Percentiles rank a stretch among this genome's conserved stretches.
Evolutionary conservation across 2,329 filamentous ascomycete genomes (phyloP).

Genomic region (Fusarium graminum): DNA sequence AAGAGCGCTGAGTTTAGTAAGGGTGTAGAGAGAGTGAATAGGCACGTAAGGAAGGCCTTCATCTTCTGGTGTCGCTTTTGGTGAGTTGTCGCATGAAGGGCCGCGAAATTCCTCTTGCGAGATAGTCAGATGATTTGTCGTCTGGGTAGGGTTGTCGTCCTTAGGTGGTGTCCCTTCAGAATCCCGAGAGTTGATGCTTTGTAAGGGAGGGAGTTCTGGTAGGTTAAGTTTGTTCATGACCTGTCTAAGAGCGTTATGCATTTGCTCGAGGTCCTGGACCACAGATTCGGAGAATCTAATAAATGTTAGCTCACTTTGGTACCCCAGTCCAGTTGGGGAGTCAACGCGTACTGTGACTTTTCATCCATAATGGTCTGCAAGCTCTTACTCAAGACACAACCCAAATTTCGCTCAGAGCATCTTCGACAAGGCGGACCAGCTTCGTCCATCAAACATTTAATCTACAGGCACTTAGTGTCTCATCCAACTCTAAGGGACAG

Average conservation of each 20-base stretch:
- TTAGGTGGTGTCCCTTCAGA: conserved; percentile 44
- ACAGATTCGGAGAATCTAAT: conserved; percentile 37
- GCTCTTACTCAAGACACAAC: conserved; percentile 58
- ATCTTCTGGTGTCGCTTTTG: conserved; percentile 51
- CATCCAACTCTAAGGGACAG: accelerated
- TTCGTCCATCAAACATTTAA: conserved; percentile 59
- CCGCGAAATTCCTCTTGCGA: conserved; percentile 43
- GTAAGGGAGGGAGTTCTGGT: conserved; percentile 43
- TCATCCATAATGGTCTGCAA: conserved; percentile 59
- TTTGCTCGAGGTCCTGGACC: conserved; percentile 46
- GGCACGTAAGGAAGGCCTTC: conserved; percentile 55
- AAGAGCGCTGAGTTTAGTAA: conserved; percentile 55
- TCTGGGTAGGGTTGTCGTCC: conserved; percentile 34
- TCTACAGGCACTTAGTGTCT: conserved; percentile 44
- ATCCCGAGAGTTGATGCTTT: conserved; percentile 41
- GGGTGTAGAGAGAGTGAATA: conserved; percentile 56
- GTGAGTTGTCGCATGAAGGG: conserved; percentile 49
- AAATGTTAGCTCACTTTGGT: not conserved
- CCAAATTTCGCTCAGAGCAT: conserved; percentile 54
- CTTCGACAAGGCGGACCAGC: conserved; percentile 56
- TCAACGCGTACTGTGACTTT: conserved; percentile 52
- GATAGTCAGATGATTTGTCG: conserved; percentile 13
- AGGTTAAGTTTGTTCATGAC: conserved; percentile 47
- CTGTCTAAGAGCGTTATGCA: conserved; percentile 45
- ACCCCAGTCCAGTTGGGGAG: too few relatives aligned